These are phyloP conservation scores for Solanum stenotomum DNA, from an alignment of 257 asterid species.

Conservation along the genomic window DNA sequence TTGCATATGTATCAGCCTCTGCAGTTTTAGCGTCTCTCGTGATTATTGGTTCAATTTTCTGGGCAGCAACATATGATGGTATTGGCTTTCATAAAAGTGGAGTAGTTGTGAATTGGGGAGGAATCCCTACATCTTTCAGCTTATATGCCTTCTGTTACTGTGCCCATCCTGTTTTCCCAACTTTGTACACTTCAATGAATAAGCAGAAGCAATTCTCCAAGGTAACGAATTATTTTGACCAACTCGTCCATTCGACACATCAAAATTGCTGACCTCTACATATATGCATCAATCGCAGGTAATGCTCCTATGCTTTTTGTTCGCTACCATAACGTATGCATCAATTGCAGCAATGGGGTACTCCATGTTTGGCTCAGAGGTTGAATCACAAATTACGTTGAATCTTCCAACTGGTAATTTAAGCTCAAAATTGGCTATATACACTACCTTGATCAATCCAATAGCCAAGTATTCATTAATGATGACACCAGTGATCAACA, in stretches of 20 bases:
- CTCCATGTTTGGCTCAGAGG: constrained; percentile 59
- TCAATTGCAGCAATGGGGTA: constrained; percentile 65
- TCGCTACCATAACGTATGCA: constrained; percentile 55
- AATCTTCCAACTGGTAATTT: constrained; percentile 43
- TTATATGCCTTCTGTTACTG: constrained; percentile 82
- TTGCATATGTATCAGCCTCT: constrained; percentile 68
- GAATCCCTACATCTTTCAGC: constrained; percentile 71
- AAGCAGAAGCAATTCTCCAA: constrained; percentile 64
- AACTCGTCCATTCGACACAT: too few species aligned
- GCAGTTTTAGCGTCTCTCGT: constrained; percentile 70
- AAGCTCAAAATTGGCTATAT: constrained; percentile 64
- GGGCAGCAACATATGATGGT: constrained; percentile 52
- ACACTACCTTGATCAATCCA: constrained; percentile 75
- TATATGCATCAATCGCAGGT: constrained; percentile 33
- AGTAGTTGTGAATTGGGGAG: constrained; percentile 22
- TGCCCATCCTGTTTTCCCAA: constrained; percentile 93
- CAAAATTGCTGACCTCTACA: too few species aligned
- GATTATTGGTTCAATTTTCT: constrained; percentile 49
- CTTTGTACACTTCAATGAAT: constrained; percentile 72
- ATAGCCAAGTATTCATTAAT: constrained; percentile 74
- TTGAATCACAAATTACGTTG: constrained; percentile 63
- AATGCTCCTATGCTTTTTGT: constrained; percentile 48
- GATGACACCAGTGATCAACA: constrained; percentile 59
- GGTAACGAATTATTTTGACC: constrained; percentile 21
- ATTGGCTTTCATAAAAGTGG: constrained; percentile 56